phyloP scores from a whole-genome alignment of 441 rosid species.

The Bocquillonia castaneifolia region DNA sequence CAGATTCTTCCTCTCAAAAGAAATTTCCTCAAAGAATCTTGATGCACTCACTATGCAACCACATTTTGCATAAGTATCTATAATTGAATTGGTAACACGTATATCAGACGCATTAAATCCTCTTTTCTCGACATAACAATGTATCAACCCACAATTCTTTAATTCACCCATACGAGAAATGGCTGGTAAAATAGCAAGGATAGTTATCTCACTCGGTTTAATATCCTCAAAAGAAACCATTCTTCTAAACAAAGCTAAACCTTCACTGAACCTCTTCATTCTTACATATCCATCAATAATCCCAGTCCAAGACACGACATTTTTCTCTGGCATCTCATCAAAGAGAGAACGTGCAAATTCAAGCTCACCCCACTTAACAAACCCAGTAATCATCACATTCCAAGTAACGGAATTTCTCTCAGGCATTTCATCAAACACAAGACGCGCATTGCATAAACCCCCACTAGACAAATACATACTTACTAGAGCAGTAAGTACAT shows the following conservation, averaged over 20 bases:
- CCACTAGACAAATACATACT: constrained; percentile 38
- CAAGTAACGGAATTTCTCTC: constrained; percentile 57
- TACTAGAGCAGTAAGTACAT: constrained; percentile 66
- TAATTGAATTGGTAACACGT: constrained; percentile 57
- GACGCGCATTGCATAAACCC: constrained; percentile 27
- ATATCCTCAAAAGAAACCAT: constrained; percentile 54
- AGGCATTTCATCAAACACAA: constrained; percentile 67
- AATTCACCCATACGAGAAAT: constrained; percentile 46
- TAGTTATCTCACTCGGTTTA: constrained; percentile 54
- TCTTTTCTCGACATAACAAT: constrained; percentile 53
- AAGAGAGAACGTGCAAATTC: constrained; percentile 48
- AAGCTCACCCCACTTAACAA: constrained; percentile 54
- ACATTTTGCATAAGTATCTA: constrained; percentile 71
- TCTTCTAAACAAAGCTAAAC: constrained; percentile 55
- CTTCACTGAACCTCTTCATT: constrained; percentile 41
- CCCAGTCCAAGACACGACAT: constrained; percentile 75
- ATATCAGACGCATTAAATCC: constrained; percentile 55
- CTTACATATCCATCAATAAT: constrained; percentile 73
- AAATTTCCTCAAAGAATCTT: constrained; percentile 49
- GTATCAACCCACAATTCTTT: constrained; percentile 53
- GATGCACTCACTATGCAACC: constrained; percentile 57
- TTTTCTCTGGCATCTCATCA: constrained; percentile 61
- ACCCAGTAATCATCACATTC: constrained; percentile 77
- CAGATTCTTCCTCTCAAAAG: constrained; percentile 42
- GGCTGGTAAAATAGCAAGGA: constrained; percentile 66